Base-by-base conservation (phyloP, 139 green algal genomes). In the Auxenochlorella protothecoides region DNA sequence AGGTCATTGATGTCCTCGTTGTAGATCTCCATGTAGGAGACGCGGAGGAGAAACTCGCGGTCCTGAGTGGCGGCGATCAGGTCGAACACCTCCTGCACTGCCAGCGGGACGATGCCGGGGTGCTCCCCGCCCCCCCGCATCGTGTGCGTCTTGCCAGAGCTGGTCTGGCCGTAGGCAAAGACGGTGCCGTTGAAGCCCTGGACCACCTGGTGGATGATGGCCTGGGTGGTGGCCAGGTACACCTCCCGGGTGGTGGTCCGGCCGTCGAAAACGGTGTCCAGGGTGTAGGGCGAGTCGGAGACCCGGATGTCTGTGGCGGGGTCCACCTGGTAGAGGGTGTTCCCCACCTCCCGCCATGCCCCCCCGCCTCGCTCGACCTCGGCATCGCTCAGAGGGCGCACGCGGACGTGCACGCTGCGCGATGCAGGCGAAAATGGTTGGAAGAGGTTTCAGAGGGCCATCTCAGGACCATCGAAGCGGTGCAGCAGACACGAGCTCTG, bases 21-120 rank as follows among this genome's bases (percentile, higher is more conserved):
- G 87, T 98, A 98, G 10, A 97, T 89, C 87, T 98, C 95, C 83
- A 98, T 93, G 78, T 98, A 97, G 0, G 93, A 98, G 4, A 97
- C 89, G 14, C 93, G 89, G 53, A 98, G 74, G 55, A 97, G 82
- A 79, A 94, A 98, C 73, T 97, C 89, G 9, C 93, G 79, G 63
- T 90, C 78, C 56, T 85, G 75, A 15, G 74, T 75, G 2, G 55
- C 59, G 5, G 78, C 70, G 59, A 96, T 96, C 11, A 87, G 77
- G 14, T 79, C 51, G 72, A 97, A 97, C n/a, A 93, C 80, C 14
- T 95, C 87, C 4, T 66, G 56, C 9, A 97, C 85, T 44, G 92
- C 90, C 16, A 93, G 73, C 0, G 89, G 82, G 13, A 97, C 92
- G 69, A 98, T 87, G 56, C 93, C 94, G 1, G 83, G 81, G 64